Conservation (phyloP, 1,284 basidiomycete species). For the Phaffia rhodozyma region DNA sequence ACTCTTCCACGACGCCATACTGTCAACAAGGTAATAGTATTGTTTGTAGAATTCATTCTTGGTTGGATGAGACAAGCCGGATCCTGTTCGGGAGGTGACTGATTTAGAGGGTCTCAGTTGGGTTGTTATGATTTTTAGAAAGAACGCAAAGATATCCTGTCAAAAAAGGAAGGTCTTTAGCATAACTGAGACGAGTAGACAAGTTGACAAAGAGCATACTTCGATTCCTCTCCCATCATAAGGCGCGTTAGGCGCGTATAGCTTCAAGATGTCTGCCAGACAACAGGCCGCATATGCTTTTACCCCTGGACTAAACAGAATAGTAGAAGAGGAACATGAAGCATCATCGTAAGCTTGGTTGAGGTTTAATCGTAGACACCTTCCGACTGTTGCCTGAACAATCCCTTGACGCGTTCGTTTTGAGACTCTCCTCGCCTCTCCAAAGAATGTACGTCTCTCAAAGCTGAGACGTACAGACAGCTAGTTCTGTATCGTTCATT, state of each 20-base stretch:
- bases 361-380: background rate
- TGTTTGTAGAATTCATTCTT: slow-evolving; percentile 55
- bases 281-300: slow-evolving; percentile 90
- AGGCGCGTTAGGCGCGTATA: slow-evolving; percentile 95
- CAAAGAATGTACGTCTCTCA: background rate
- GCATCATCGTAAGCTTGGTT: background rate
- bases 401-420: background rate
- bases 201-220: slow-evolving; percentile 27
- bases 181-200: background rate
- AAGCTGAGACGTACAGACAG: background rate
- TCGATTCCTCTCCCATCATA: slow-evolving; percentile 72
- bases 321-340: background rate
- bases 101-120: slow-evolving; percentile 54
- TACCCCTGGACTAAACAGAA: slow-evolving; percentile 47
- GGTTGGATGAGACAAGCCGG: slow-evolving; percentile 5
- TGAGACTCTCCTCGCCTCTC: background rate
- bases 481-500: background rate
- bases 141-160: slow-evolving; percentile 89
- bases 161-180: background rate
- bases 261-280: slow-evolving; percentile 79
- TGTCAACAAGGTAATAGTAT: slow-evolving; percentile 87
- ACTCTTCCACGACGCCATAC: slow-evolving; percentile 83
- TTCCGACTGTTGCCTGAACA: background rate
- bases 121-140: slow-evolving; percentile 65
- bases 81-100: slow-evolving; percentile 13